Evolutionary conservation across 331 rosid genomes (phyloP).

Genomic region (Rosa hybrid): DNA sequence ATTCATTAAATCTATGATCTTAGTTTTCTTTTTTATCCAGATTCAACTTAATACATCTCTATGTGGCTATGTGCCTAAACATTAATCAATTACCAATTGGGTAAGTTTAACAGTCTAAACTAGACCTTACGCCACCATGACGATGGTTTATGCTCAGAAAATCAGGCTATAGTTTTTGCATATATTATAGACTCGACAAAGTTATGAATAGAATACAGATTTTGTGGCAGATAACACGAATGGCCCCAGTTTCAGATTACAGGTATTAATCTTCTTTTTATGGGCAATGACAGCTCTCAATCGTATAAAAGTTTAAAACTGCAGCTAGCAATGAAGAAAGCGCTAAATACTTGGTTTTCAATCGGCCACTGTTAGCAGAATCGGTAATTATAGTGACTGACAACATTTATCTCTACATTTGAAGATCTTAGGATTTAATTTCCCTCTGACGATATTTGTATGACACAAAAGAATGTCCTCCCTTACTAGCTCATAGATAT

Average conservation of each 20-base stretch:
- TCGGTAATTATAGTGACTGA: no score
- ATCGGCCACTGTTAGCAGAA: background rate
- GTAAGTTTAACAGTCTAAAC: background rate
- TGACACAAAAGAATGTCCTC: no score
- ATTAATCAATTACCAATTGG: background rate
- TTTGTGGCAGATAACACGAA: slow-evolving; percentile 19
- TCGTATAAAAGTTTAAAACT: background rate
- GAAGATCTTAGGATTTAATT: background rate
- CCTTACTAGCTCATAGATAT: no score
- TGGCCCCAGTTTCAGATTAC: slow-evolving; percentile 6
- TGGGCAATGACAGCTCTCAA: background rate
- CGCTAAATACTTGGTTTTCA: background rate
- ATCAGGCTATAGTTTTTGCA: background rate
- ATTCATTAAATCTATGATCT: background rate
- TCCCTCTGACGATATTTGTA: background rate
- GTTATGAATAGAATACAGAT: background rate
- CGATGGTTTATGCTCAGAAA: background rate
- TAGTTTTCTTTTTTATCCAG: background rate
- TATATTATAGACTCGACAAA: background rate
- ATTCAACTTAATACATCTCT: background rate
- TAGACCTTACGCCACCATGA: slow-evolving; percentile 16
- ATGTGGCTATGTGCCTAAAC: background rate
- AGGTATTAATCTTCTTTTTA: background rate
- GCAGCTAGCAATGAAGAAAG: background rate
- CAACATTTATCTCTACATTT: no score